These are phyloP conservation scores for Basipetospora chlamydospora DNA, from an alignment of 2,329 filamentous ascomycete genomes.

Conservation along the genomic window DNA sequence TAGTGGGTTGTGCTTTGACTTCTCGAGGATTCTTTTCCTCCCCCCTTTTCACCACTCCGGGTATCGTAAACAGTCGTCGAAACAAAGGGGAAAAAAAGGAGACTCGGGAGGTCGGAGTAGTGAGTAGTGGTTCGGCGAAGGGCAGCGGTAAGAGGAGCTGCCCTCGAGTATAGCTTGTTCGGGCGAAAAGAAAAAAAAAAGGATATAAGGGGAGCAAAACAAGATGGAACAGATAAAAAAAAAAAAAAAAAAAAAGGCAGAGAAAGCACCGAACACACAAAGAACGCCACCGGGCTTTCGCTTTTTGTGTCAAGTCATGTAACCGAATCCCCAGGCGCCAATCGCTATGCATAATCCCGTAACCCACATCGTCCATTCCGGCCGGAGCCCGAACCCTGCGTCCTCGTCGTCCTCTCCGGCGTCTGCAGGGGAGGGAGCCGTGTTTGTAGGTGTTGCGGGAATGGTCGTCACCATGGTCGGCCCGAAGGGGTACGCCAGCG, in stretches of 20 bases:
- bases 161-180: too few species aligned
- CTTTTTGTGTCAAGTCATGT: too few species aligned
- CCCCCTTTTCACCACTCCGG: too few species aligned
- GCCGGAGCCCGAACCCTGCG: constrained; percentile 7
- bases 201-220: too few species aligned
- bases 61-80: too few species aligned
- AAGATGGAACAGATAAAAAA: constrained; percentile 1
- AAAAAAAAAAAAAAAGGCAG: constrained; percentile 3
- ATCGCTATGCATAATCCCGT: constrained; percentile 22
- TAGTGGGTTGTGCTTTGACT: too few species aligned
- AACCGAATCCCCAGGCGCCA: constrained; percentile 24
- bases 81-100: too few species aligned
- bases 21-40: too few species aligned
- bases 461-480: constrained; percentile 27
- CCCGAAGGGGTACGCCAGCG: constrained; percentile 29
- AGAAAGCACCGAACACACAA: neutral
- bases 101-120: too few species aligned
- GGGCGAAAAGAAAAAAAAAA: too few species aligned
- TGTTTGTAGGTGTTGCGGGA: constrained; percentile 8
- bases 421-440: constrained; percentile 1
- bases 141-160: too few species aligned
- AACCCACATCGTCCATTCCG: constrained; percentile 9
- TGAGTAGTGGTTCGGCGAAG: too few species aligned
- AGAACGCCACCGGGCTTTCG: neutral
- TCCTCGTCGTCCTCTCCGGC: constrained; percentile 10